Evolutionary conservation across 345 rosid genomes (phyloP).

Genomic region (Arabis alpina): DNA sequence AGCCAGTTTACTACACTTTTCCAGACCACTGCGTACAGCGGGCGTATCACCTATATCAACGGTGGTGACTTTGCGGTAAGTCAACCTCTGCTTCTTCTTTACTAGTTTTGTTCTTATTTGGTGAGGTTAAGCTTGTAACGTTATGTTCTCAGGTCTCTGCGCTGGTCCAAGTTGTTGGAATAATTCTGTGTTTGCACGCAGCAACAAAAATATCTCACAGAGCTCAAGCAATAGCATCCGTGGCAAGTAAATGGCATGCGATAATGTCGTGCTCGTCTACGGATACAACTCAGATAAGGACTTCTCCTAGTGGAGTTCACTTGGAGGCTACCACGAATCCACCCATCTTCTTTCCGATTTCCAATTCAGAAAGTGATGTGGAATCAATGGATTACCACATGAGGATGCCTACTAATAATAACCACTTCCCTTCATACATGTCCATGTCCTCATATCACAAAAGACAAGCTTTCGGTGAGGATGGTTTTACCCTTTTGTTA

Average conservation of each 20-base stretch:
- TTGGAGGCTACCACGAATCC: conserved; percentile 46
- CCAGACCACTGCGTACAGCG: conserved; percentile 74
- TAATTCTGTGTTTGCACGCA: conserved; percentile 79
- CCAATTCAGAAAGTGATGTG: conserved; percentile 79
- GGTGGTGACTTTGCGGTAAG: conserved; percentile 94
- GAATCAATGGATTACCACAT: conserved; percentile 72
- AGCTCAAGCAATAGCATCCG: conserved; percentile 73
- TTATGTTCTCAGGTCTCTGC: conserved; percentile 66
- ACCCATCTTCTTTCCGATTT: conserved; percentile 42
- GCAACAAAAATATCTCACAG: conserved; percentile 90
- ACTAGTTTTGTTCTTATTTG: neutral
- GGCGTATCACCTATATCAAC: conserved; percentile 63
- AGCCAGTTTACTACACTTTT: conserved; percentile 78
- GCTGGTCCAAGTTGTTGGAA: conserved; percentile 83
- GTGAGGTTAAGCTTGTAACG: conserved; percentile 16
- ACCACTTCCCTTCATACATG: conserved; percentile 67
- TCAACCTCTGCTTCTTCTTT: conserved; percentile 16
- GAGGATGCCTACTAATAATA: conserved; percentile 59
- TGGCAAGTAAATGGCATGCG: conserved; percentile 92
- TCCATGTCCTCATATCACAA: conserved; percentile 72
- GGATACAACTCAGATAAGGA: conserved; percentile 57
- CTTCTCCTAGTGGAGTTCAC: conserved; percentile 54
- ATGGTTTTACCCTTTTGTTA: neutral
- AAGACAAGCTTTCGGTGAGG: conserved; percentile 84
- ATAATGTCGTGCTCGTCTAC: conserved; percentile 61